Evolutionary conservation across 805 yeast species (phyloP).

Genomic region (Spencermartinsiella europaea): DNA sequence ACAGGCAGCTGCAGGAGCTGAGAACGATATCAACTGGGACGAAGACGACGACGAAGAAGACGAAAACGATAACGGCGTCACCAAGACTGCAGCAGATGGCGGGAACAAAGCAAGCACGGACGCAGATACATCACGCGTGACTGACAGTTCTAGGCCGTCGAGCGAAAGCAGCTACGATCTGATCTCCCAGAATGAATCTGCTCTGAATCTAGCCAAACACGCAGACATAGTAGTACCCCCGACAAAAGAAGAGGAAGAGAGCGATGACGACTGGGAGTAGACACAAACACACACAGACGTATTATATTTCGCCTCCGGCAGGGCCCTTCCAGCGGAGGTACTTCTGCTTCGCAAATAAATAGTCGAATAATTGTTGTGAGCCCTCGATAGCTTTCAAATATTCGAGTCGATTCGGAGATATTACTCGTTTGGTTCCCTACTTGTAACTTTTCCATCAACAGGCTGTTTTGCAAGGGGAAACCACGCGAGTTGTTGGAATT

Average conservation of each 20-base stretch:
- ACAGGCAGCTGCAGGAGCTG: conserved; percentile 29
- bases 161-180: conserved; percentile 40
- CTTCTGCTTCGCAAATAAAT: too few relatives aligned
- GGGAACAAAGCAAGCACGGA: conserved; percentile 8
- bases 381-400: too few relatives aligned
- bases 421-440: too few relatives aligned
- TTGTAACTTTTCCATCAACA: too few relatives aligned
- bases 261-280: conserved; percentile 65
- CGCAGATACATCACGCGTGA: conserved; percentile 11
- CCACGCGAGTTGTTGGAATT: too few relatives aligned
- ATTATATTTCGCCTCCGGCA: too few relatives aligned
- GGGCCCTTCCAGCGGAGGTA: too few relatives aligned
- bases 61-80: conserved; percentile 26
- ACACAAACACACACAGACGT: too few relatives aligned
- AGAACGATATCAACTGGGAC: conserved; percentile 32
- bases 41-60: conserved; percentile 39
- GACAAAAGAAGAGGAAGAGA: conserved; percentile 34
- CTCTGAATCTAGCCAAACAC: conserved; percentile 29
- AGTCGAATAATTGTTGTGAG: too few relatives aligned
- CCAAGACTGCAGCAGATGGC: background rate
- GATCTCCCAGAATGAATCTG: conserved; percentile 35
- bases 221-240: background rate
- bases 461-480: too few relatives aligned
- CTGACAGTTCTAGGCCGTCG: conserved; percentile 30
- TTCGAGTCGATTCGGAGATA: too few relatives aligned